These are phyloP conservation scores for Suillus paluster DNA, from an alignment of 768 basidiomycete genomes.

Conservation along the genomic window DNA sequence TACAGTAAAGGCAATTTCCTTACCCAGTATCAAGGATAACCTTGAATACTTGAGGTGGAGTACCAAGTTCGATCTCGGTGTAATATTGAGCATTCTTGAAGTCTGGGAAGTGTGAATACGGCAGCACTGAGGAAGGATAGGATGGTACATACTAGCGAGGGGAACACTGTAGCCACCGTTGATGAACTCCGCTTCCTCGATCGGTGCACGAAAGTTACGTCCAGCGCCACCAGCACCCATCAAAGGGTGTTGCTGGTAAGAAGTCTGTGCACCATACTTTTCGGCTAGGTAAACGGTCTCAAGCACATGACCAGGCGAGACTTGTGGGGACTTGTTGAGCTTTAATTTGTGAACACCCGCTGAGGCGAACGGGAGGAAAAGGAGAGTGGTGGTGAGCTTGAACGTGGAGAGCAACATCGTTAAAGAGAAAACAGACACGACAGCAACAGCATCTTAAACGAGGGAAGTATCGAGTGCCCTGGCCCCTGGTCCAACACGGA, in stretches of 20 bases:
- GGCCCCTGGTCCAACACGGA: too few relatives aligned
- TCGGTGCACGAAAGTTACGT: constrained; percentile 55
- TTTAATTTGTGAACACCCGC: constrained; percentile 81
- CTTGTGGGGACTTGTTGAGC: constrained; percentile 79
- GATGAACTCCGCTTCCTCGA: constrained; percentile 58
- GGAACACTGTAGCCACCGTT: constrained; percentile 87
- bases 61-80: constrained; percentile 83
- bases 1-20: constrained; percentile 1
- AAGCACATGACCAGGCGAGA: constrained; percentile 62
- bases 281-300: constrained; percentile 86
- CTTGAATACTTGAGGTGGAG: constrained; percentile 88
- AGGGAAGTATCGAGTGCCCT: too few relatives aligned
- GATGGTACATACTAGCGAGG: too few relatives aligned
- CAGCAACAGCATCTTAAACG: too few relatives aligned
- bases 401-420: constrained; percentile 49
- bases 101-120: constrained; percentile 53
- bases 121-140: too few relatives aligned
- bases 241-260: constrained; percentile 62
- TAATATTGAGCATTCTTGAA: constrained; percentile 99
- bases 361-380: constrained; percentile 51
- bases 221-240: too few relatives aligned
- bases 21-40: constrained; percentile 94
- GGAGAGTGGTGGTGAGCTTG: constrained; percentile 37
- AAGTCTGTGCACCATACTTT: constrained; percentile 76
- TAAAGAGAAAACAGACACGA: constrained; percentile 29